Evolutionary conservation across 202 grass and related monocot genomes (phyloP).

Genomic region (Miscanthus sacchariflorus): DNA sequence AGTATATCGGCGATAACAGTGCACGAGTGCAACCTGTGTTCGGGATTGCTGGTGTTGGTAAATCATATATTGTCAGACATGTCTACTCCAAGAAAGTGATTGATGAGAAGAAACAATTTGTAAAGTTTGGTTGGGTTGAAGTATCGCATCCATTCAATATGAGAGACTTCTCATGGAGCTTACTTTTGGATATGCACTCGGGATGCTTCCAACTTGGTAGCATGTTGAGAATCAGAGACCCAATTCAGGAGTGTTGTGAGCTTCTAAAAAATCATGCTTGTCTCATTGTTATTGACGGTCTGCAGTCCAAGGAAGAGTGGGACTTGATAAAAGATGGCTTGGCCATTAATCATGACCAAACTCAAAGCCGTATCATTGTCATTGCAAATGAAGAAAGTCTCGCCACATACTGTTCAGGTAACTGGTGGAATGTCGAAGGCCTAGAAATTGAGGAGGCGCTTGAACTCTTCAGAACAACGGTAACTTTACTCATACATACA

Average conservation of each 20-base stretch:
- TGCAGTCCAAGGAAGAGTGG: not conserved
- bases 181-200: too few species aligned
- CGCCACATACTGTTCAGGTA: not conserved
- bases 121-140: too few species aligned
- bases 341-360: not conserved
- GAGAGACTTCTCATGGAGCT: too few species aligned
- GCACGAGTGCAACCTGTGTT: not conserved
- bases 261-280: not conserved
- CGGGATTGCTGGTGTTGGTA: not conserved
- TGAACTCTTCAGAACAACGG: too few species aligned
- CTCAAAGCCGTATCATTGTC: not conserved
- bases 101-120: too few species aligned
- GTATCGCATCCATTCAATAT: not conserved
- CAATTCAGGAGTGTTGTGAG: not conserved
- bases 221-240: not conserved
- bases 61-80: not conserved
- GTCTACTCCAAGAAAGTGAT: not conserved
- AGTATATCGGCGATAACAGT: too few species aligned
- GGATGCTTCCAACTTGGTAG: not conserved
- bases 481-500: too few species aligned
- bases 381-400: not conserved
- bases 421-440: not conserved
- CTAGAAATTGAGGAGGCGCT: too few species aligned
- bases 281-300: not conserved
- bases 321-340: not conserved